Evolutionary conservation across 768 basidiomycete genomes (phyloP), one percentile per base, ranked within the genome.

Genomic region (Amanita muscaria): DNA sequence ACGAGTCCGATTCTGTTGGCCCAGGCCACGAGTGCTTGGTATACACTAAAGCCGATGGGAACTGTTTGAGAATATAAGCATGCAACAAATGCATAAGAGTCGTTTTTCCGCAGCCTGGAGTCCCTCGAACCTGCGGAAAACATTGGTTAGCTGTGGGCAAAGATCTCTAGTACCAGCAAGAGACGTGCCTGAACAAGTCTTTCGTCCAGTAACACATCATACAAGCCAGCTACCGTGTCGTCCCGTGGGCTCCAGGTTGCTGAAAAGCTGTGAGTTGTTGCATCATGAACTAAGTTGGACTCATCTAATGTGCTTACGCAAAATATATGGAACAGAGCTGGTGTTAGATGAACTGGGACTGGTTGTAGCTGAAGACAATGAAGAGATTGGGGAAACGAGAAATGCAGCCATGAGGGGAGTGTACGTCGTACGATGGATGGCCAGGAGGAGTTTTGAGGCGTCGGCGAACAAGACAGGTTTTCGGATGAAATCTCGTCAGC

Each of bases 61-160:
- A 24, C 33, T 49, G 22, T 27, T 40, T 19, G 27, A 39, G 48
- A 33, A 49, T 46, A 21, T 36, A 39, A 24, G 31, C 48, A 38
- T 27, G 21, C 2, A 46, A 25, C 35, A 46, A 40, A 14, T 41
- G 18, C 39, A 46, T 40, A 27, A 49, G 48, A 15, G 42, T 36
- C 2, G 42, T 48, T 18, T 48, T 48, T 43, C 47, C 42, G 23
- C 16, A 5, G 12, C 41, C 47, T 16, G 47, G 41, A 11, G 47
- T 48, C 42, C 47, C 47, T 19, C 47, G 32, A 44, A 48, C 47
- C 47, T 48, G 22, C n/a, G 12, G 34, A 27, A 42, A 46, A 29
- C 30, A 42, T 42, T 14, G 30, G 30, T 33, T 32, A 21, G 30
- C 15, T 40, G 9, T 10, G n/a, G 2, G 15, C n/a, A 10, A 34